These are phyloP conservation scores for Russula lepida DNA, from an alignment of 768 basidiomycete genomes.

Conservation along the genomic window DNA sequence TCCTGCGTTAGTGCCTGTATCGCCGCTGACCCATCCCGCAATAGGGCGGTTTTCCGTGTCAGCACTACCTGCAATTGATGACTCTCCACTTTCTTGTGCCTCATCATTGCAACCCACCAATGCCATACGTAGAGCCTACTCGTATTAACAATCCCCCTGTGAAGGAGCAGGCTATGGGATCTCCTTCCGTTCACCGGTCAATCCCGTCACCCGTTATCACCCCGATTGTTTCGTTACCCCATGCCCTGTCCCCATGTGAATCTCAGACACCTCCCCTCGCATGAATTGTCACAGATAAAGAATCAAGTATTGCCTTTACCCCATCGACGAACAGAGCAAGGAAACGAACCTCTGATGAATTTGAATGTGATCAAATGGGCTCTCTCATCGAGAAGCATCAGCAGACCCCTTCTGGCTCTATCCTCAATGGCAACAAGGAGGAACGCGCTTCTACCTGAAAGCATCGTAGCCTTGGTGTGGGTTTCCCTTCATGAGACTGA, in stretches of 20 bases:
- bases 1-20: neutral
- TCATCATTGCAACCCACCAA: too few species aligned
- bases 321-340: too few species aligned
- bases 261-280: conserved; percentile 2
- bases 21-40: neutral
- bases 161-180: too few species aligned
- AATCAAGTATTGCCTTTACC: conserved; percentile 3
- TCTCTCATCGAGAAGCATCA: too few species aligned
- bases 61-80: too few species aligned
- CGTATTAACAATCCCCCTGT: too few species aligned
- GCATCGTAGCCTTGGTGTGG: too few species aligned
- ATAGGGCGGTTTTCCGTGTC: neutral
- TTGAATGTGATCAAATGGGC: too few species aligned
- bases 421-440: conserved; percentile 37
- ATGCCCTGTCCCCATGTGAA: neutral
- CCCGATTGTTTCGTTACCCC: neutral
- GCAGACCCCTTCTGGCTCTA: conserved; percentile 14
- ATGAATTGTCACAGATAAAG: conserved; percentile 23
- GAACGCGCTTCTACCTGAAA: conserved; percentile 14
- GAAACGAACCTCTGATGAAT: too few species aligned
- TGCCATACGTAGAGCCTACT: too few species aligned
- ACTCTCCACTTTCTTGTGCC: too few species aligned
- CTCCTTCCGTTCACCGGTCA: neutral
- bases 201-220: conserved; percentile 17
- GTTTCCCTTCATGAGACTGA: too few species aligned